Conservation (phyloP, 2,329 filamentous ascomycete species). For the Stachybotrys chartarum region DNA sequence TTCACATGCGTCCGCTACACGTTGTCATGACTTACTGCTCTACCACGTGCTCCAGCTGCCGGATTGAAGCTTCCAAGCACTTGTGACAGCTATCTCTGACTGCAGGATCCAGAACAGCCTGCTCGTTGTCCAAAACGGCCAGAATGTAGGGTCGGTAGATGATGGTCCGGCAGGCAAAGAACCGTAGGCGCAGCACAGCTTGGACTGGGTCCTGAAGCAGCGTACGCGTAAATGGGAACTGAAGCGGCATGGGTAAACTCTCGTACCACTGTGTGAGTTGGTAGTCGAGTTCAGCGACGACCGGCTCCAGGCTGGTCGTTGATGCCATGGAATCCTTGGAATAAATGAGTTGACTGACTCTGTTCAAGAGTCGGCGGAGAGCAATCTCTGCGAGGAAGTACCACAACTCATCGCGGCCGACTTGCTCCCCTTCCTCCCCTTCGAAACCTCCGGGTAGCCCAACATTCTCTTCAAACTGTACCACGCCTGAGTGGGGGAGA, state of each 20-base stretch:
- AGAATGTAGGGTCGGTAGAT: conserved; percentile 81
- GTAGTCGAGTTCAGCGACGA: conserved; percentile 74
- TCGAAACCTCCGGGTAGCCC: conserved; percentile 73
- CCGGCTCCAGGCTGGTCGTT: conserved; percentile 65
- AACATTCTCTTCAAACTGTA: conserved; percentile 74
- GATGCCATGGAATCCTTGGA: conserved; percentile 65
- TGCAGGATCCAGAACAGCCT: conserved; percentile 60
- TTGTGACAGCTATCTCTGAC: conserved; percentile 75
- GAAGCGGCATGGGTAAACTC: conserved; percentile 63
- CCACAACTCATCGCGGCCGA: conserved; percentile 73
- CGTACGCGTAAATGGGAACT: conserved; percentile 66
- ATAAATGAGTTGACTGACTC: conserved; percentile 74
- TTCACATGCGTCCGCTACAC: not conserved
- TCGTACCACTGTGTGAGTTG: conserved; percentile 84
- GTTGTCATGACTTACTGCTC: conserved; percentile 57
- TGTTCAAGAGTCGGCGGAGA: conserved; percentile 66
- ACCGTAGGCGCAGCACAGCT: conserved; percentile 70
- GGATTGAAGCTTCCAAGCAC: conserved; percentile 72
- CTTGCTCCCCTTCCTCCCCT: conserved; percentile 55
- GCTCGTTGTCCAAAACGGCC: conserved; percentile 72
- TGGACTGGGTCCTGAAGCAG: conserved; percentile 68
- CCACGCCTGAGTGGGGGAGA: conserved; percentile 74
- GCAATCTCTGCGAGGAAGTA: conserved; percentile 83
- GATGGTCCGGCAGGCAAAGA: conserved; percentile 80
- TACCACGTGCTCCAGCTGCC: conserved; percentile 71